Conservation (phyloP, 2,329 filamentous ascomycete genomes). For the Aspergillus pseudoviridinutans region DNA sequence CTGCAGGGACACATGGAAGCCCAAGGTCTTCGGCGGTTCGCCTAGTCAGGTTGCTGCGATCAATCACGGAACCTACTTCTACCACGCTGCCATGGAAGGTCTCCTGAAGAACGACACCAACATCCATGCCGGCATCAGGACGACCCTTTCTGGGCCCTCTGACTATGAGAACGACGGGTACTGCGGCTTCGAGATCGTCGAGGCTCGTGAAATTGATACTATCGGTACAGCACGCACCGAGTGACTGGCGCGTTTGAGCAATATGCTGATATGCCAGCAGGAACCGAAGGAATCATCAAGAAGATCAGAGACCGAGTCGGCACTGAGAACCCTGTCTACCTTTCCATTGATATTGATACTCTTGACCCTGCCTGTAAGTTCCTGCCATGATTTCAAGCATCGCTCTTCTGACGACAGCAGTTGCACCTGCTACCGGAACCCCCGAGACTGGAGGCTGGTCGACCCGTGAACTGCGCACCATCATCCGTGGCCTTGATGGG, state of each 20-base stretch:
- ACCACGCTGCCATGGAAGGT: conserved; percentile 73
- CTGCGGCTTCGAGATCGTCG: conserved; percentile 77
- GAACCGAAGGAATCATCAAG: conserved; percentile 70
- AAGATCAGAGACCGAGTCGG: conserved; percentile 73
- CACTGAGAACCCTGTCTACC: conserved; percentile 69
- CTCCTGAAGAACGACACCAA: conserved; percentile 76
- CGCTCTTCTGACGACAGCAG: conserved; percentile 10
- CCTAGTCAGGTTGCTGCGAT: conserved; percentile 71
- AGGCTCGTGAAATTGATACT: conserved; percentile 67
- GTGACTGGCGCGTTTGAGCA: not conserved
- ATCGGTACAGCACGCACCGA: conserved; percentile 42
- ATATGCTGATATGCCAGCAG: conserved; percentile 7
- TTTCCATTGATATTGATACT: conserved; percentile 84
- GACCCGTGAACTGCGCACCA: conserved; percentile 55
- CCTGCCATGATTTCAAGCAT: not conserved
- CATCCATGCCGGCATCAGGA: conserved; percentile 83
- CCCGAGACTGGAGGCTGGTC: conserved; percentile 61
- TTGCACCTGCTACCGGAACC: conserved; percentile 52
- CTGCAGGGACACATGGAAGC: conserved; percentile 60
- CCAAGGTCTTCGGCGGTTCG: conserved; percentile 81
- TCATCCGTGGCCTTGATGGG: conserved; percentile 56
- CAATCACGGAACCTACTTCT: conserved; percentile 90
- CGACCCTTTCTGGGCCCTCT: conserved; percentile 70
- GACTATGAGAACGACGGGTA: conserved; percentile 86
- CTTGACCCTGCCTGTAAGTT: conserved; percentile 72